Percentiles rank a stretch among this genome's conserved stretches.
phyloP scores from a whole-genome alignment of 73 alveolate genomes.

The Symbiodinium natans region DNA sequence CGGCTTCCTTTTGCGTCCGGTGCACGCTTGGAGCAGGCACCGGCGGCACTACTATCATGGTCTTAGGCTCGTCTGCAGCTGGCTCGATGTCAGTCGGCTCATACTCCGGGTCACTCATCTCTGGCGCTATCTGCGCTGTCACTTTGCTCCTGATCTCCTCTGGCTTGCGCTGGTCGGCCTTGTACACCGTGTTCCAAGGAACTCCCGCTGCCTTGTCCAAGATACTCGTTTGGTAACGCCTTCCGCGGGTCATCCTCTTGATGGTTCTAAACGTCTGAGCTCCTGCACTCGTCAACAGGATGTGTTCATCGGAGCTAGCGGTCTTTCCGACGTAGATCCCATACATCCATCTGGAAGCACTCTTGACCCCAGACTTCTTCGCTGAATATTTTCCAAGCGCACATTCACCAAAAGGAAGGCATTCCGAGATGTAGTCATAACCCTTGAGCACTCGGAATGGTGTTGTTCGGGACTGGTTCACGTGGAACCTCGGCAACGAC shows the following conservation, averaged over 20 bases:
- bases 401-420: not conserved
- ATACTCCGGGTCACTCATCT: too few species aligned
- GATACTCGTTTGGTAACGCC: not conserved
- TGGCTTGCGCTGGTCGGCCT: not conserved
- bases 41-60: too few species aligned
- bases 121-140: too few species aligned
- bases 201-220: not conserved
- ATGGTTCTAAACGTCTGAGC: not conserved
- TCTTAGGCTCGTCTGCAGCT: too few species aligned
- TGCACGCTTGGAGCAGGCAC: too few species aligned
- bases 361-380: not conserved
- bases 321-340: conserved; percentile 10
- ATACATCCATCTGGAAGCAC: conserved; percentile 25
- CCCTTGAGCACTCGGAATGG: not conserved
- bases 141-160: not conserved
- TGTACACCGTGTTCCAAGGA: conserved; percentile 23
- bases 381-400: not conserved
- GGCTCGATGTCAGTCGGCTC: too few species aligned
- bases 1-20: too few species aligned
- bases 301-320: not conserved
- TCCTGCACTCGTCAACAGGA: not conserved
- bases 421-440: not conserved
- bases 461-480: not conserved
- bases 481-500: conserved; percentile 18
- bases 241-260: not conserved